Evolutionary conservation across 2,329 filamentous ascomycete genomes (phyloP).

Genomic region (Arthrobotrys iridis): DNA sequence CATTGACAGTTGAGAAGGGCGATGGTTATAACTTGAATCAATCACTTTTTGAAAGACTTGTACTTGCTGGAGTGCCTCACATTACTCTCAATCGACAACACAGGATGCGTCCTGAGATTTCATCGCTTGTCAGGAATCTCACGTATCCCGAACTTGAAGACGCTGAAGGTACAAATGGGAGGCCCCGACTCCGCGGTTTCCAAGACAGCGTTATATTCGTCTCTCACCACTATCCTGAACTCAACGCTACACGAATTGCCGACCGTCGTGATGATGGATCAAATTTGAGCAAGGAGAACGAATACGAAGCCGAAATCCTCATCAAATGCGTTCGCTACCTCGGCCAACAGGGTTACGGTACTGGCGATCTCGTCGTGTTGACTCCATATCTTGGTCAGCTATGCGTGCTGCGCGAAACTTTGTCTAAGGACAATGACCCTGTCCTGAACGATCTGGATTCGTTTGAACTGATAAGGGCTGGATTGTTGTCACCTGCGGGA

Average conservation of each 20-base stretch:
- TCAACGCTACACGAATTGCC: slow-evolving; percentile 61
- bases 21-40: slow-evolving; percentile 74
- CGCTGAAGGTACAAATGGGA: slow-evolving; percentile 64
- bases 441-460: slow-evolving; percentile 75
- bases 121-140: slow-evolving; percentile 67
- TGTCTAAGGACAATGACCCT: slow-evolving; percentile 71
- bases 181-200: slow-evolving; percentile 68
- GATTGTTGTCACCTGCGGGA: slow-evolving; percentile 68
- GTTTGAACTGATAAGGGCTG: slow-evolving; percentile 71
- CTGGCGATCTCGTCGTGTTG: slow-evolving; percentile 72
- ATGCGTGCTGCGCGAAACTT: slow-evolving; percentile 66
- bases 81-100: slow-evolving; percentile 71
- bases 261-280: slow-evolving; percentile 67
- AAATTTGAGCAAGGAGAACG: slow-evolving; percentile 71
- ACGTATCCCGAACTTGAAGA: slow-evolving; percentile 73
- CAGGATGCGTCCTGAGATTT: slow-evolving; percentile 76
- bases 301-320: slow-evolving; percentile 73
- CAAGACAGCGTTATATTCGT: slow-evolving; percentile 72
- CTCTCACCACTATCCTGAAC: slow-evolving; percentile 70
- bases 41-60: slow-evolving; percentile 75
- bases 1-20: slow-evolving; percentile 71
- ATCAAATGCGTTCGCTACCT: slow-evolving; percentile 74
- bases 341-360: slow-evolving; percentile 75
- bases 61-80: slow-evolving; percentile 67
- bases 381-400: slow-evolving; percentile 79